Evolutionary conservation across 1,139 yeast genomes (phyloP).

Genomic region (Saccharomyces hybrid): DNA sequence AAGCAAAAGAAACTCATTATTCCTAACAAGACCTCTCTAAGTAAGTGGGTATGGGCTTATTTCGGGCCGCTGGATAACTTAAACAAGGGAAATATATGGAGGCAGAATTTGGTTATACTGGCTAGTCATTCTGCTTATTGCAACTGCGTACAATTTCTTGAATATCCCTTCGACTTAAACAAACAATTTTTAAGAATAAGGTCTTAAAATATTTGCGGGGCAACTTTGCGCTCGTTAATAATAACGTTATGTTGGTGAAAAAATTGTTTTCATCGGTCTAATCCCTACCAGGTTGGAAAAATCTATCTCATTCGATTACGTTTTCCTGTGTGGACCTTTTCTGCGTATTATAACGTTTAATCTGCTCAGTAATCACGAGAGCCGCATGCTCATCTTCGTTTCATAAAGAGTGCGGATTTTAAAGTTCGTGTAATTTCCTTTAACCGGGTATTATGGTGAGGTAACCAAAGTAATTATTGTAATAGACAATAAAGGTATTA

Average conservation of each 20-base stretch:
- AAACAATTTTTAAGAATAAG: background rate
- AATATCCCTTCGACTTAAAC: background rate
- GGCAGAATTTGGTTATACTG: background rate
- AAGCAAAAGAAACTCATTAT: background rate
- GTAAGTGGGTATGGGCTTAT: background rate
- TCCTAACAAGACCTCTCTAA: background rate
- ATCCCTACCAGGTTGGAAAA: slow-evolving; percentile 51
- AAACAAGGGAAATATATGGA: background rate
- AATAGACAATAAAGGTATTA: background rate
- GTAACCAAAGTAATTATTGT: background rate
- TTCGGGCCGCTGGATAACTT: slow-evolving; percentile 1
- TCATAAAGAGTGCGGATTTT: slow-evolving; percentile 50
- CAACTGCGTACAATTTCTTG: background rate
- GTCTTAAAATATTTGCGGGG: background rate
- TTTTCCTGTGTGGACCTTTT: slow-evolving; percentile 40
- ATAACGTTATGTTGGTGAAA: background rate
- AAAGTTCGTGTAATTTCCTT: slow-evolving; percentile 42
- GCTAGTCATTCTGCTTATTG: background rate
- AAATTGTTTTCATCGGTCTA: slow-evolving; percentile 12
- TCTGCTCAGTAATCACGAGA: slow-evolving; percentile 4
- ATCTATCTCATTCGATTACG: slow-evolving; percentile 41
- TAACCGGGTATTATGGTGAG: slow-evolving; percentile 21
- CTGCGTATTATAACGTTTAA: slow-evolving; percentile 27
- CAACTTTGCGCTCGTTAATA: background rate
- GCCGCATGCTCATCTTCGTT: slow-evolving; percentile 34